Base-by-base conservation (phyloP, 2,329 filamentous ascomycete species). In the Eutypa lata region DNA sequence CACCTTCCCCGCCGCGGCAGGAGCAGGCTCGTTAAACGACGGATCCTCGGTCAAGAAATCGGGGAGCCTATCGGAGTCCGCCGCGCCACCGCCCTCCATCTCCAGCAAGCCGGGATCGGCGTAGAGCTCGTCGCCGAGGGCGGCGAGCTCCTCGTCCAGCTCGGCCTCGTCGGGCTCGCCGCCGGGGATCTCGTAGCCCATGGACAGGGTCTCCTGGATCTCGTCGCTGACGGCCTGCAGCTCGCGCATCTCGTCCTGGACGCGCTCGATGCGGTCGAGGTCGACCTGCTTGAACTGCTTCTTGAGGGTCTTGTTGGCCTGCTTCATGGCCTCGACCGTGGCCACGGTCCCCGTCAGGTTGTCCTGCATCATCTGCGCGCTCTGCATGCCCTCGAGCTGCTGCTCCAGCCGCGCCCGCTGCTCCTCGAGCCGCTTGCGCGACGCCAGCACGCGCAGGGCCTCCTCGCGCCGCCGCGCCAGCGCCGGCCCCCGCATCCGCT, bases 201-300 rank as follows among this genome's bases (percentile, higher is more conserved):
- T 76, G 55, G 89, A 88, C 53, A 99, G 88, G 60, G 89, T 92
- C 75, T 97, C 94, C 74, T 99, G 91, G 54, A 99, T 99, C 72
- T 99, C 94, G 72, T 97, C 97, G 3, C 94, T 93, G 56, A 97
- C 87, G 68, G 99, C 94, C 84, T 99, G 90, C 64, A 99, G 72
- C 73, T 99, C 94, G 6, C 92, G 92, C 94, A 99, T 97, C 75
- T 99, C 93, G 70, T 99, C 94, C 81, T 99, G 93, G 80, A 99
- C 83, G 61, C 88, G 81, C 80, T 99, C 94, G 64, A 99, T 97
- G 80, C 96, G 91, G 73, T 97, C 94, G 51, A 99, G 88, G 67
- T 99, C 89, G 60, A 99, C 89, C 78, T 97, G 97, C 63, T 93
- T 93, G 68, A 97, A 97, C 78, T 97, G 93, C 71, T 90, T 89